phyloP scores from a whole-genome alignment of 176 grass and related monocot genomes.

The Avena sativa region DNA sequence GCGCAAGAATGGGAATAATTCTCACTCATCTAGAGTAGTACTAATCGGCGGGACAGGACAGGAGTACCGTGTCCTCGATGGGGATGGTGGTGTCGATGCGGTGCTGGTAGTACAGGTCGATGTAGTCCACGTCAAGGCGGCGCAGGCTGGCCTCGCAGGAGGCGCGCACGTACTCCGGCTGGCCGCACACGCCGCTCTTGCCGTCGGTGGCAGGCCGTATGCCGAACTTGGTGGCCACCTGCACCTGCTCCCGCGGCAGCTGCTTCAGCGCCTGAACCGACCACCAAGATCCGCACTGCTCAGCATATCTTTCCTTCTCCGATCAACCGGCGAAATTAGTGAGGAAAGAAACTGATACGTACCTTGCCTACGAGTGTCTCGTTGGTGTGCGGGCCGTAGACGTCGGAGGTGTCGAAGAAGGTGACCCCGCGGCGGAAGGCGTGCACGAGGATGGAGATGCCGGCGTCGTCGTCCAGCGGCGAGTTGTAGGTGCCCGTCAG shows the following conservation, averaged over 20 bases:
- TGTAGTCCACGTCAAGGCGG: conserved; percentile 16
- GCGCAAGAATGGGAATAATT: too few relatives aligned
- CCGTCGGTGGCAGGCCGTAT: conserved; percentile 23
- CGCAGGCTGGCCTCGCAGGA: too few relatives aligned
- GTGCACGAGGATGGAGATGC: conserved; percentile 60
- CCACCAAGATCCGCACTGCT: too few relatives aligned
- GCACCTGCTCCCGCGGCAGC: conserved; percentile 70
- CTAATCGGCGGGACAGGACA: background rate
- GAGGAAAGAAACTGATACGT: background rate
- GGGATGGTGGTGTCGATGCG: conserved; percentile 54
- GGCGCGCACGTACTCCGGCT: too few relatives aligned
- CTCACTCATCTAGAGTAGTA: too few relatives aligned
- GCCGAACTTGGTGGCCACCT: conserved; percentile 80
- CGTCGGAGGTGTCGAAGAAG: conserved; percentile 80
- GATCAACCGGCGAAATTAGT: background rate
- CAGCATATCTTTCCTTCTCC: too few relatives aligned
- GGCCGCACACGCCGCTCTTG: too few relatives aligned
- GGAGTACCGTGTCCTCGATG: conserved; percentile 70
- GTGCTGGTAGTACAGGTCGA: conserved; percentile 81
- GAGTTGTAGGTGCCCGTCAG: conserved; percentile 56
- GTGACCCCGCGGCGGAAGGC: conserved; percentile 73
- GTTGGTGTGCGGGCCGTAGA: conserved; percentile 66
- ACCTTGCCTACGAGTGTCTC: conserved; percentile 81
- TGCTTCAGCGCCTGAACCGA: conserved; percentile 62
- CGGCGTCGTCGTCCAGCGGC: conserved; percentile 52